A percentile compares a stretch with the other conserved stretches of the same genome.
Conservation (phyloP, 2,329 filamentous ascomycete species). For the Colletotrichum tanaceti region DNA sequence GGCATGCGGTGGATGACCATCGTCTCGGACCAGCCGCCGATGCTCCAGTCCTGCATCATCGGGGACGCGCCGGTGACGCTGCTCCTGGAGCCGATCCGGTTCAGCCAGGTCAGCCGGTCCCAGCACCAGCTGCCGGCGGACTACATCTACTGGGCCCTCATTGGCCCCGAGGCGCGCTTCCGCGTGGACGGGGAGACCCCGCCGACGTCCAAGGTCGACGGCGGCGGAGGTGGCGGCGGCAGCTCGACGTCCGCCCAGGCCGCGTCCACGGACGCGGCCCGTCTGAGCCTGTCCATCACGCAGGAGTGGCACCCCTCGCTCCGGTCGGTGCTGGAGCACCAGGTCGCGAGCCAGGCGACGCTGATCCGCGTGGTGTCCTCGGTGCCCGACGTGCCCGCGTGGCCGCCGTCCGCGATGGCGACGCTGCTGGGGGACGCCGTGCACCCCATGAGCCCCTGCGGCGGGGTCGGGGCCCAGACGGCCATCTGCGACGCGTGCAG, state of each 20-base stretch:
- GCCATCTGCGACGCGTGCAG: constrained; percentile 22
- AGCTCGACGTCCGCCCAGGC: background rate
- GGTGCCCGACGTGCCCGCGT: constrained; percentile 69
- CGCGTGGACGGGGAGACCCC: constrained; percentile 13
- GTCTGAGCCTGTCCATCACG: constrained; percentile 50
- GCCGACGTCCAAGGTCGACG: constrained; percentile 13
- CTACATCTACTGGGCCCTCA: constrained; percentile 29
- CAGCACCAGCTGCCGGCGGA: constrained; percentile 6
- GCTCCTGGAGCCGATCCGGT: constrained; percentile 60
- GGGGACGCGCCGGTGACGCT: constrained; percentile 67
- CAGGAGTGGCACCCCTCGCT: constrained; percentile 58
- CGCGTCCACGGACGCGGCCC: constrained; percentile 1
- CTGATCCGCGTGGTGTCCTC: constrained; percentile 77
- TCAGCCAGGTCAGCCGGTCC: constrained; percentile 1
- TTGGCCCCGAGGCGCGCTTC: constrained; percentile 17
- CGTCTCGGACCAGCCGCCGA: constrained; percentile 74
- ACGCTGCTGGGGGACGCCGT: constrained; percentile 69
- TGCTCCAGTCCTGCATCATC: constrained; percentile 67
- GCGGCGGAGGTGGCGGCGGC: no score
- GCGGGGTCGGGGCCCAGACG: constrained; percentile 57
- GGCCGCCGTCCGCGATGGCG: constrained; percentile 68
- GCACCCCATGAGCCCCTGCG: constrained; percentile 69
- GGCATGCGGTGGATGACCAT: constrained; percentile 73
- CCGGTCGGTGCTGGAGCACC: constrained; percentile 68
- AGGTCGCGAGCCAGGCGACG: constrained; percentile 66